Base-by-base conservation (phyloP, 2,329 filamentous ascomycete genomes). In the Leptographium radiaticola region DNA sequence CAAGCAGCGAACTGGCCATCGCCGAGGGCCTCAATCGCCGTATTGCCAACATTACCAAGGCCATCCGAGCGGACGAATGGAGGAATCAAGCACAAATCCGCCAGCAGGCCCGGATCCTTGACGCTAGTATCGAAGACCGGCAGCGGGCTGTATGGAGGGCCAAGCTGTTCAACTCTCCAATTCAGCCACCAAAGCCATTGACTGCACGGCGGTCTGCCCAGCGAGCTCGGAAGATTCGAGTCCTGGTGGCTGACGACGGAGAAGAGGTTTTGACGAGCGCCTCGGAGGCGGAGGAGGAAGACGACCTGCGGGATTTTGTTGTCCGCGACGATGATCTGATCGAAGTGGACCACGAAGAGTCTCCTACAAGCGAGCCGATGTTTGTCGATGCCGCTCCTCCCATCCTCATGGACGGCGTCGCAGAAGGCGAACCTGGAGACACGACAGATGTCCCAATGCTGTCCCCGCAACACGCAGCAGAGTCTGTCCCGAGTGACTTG, bases 71-170 rank as follows among this genome's bases (percentile, higher is more conserved):
- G 1, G 68, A 75, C 16, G 63, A 71, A 34, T 88, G 83, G 77
- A 64, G 67, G 12, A 76, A 70, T 9, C 68, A 70, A 25, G 61
- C 66, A 1, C 73, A 81, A 15, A 63, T 93, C 15, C 68, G 71
- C 31, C 68, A 67, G 7, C 77, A 81, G 60, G 81, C 81, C 49
- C 66, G 69, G 12, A 75, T 69, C 39, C 69, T 95, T 53, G 81
- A 91, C 56, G 69, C 72, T 6, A 88, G 75, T 4, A 67, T 95
- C 1, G 75, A 79, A 39, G 76, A 85, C 53, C 76, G 77, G 49
- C 70, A 83, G 61, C 66, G 77, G 42, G 64, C 74, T 10, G 61
- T 63, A 9, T 84, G 78, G 77, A 63, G 71, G 4, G 68, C 77
- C 1, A 49, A 48, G 5, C 40, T 60, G 11, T 57, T 55, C n/a